These are phyloP conservation scores for Ramicandelaber brevisporus DNA, from an alignment of 192 early-diverging fungal species.

Conservation along the genomic window DNA sequence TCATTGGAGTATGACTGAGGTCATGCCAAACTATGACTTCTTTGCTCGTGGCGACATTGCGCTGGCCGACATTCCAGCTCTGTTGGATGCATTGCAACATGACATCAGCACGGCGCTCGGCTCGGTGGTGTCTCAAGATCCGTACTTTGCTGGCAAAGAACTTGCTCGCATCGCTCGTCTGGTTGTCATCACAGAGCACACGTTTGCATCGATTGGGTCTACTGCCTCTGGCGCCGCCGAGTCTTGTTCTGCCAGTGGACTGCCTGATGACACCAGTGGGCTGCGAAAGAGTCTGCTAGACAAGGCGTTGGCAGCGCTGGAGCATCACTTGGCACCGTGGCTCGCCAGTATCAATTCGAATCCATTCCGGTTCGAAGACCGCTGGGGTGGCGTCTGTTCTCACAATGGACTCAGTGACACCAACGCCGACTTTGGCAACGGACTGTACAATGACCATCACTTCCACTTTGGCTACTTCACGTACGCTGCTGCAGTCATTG, in stretches of 20 bases:
- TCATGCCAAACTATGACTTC: neutral
- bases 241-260: no score
- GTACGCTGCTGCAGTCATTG: conserved; percentile 4
- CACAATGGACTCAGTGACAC: conserved; percentile 2
- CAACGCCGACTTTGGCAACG: conserved; percentile 4
- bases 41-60: neutral
- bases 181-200: conserved; percentile 3
- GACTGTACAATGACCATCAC: conserved; percentile 6
- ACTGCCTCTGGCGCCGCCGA: no score
- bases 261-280: no score
- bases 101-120: neutral
- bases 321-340: neutral
- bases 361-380: conserved; percentile 2
- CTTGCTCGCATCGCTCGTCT: conserved; percentile 4
- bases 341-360: neutral
- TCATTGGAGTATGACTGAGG: neutral
- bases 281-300: neutral
- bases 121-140: conserved; percentile 2
- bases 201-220: no score
- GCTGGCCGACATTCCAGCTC: neutral
- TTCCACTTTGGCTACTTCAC: conserved; percentile 7
- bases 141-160: conserved; percentile 4
- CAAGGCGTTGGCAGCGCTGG: neutral
- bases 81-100: neutral
- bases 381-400: conserved; percentile 4